phyloP scores from a whole-genome alignment of 768 basidiomycete genomes.

The Kwoniella pini region DNA sequence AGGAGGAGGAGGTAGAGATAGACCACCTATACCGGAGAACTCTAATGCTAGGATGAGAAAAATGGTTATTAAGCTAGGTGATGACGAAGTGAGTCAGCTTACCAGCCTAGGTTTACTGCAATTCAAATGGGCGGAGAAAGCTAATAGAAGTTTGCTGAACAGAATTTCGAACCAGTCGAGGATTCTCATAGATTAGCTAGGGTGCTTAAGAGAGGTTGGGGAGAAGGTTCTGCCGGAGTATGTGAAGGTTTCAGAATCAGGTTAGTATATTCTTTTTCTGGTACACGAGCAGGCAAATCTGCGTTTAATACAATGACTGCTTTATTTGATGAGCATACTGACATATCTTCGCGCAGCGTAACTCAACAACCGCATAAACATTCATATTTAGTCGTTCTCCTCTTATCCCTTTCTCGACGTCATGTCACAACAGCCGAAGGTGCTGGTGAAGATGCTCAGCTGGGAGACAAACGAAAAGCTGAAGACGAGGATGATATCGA shows the following conservation, averaged over 20 bases:
- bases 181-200: constrained; percentile 52
- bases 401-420: constrained; percentile 62
- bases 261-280: constrained; percentile 19
- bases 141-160: neutral
- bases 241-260: constrained; percentile 55
- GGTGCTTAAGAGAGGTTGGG: constrained; percentile 47
- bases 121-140: no score
- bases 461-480: constrained; percentile 55
- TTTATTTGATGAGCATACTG: no score
- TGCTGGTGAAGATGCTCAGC: constrained; percentile 57
- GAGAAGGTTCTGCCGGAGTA: constrained; percentile 46
- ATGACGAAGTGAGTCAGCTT: constrained; percentile 45
- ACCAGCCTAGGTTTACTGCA: no score
- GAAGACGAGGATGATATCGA: constrained; percentile 52
- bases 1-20: constrained; percentile 21
- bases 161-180: constrained; percentile 55
- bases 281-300: no score
- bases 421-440: neutral
- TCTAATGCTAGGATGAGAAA: constrained; percentile 45
- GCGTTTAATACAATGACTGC: no score
- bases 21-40: constrained; percentile 34
- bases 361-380: constrained; percentile 94
- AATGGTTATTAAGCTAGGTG: constrained; percentile 51
- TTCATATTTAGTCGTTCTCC: constrained; percentile 78
- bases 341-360: constrained; percentile 33